Evolutionary conservation across 2,329 filamentous ascomycete genomes (phyloP), one percentile per base, ranked within the genome.

Genomic region (Emergomyces orientalis): DNA sequence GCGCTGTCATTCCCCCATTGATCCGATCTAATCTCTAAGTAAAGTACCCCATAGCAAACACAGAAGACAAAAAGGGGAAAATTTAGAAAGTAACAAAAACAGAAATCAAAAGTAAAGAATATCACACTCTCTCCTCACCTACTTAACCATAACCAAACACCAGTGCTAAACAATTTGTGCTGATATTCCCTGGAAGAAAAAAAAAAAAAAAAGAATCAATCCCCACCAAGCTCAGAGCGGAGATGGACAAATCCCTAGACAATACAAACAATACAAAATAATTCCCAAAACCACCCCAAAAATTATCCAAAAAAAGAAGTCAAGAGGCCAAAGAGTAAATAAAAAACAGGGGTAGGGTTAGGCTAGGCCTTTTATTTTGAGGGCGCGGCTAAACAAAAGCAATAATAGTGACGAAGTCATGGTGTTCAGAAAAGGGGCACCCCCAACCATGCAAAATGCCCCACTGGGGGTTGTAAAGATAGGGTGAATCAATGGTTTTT

Each of bases 151-250:
- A 56, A 39, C 54, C 32, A 41, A 39, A 39, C 54, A 56, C 54
- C 54, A 39, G 9, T n/a, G 19, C 54, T 56, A 34, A 54, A 54
- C 51, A 34, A 54, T 49, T 19, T 7, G 41, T 43, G 14, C 41
- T 43, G 14, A 43, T 43, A 43, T 19, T n/a, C 14, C 13, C 41
- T 6, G 5, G 25, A 25, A 25, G 19, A 54, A 54, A 3, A 49
- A 49, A 25, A 54, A 9, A 19, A 54, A 34, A 9, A 80, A 71
- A 79, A 34, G 19, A 81, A 56, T 65, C 82, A 32, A 17, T 9
- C 30, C 1, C 30, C 27, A 34, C 34, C 37, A 43, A 30, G 22
- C 52, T 56, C 52, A 25, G 13, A 25, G 13, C 11, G 6, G 5
- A 14, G 13, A 27, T 7, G 22, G 11, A 13, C 22, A 17, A 25